These are phyloP conservation scores for Suhomyces tanzawaensis DNA, from an alignment of 805 yeast species.

Conservation along the genomic window DNA sequence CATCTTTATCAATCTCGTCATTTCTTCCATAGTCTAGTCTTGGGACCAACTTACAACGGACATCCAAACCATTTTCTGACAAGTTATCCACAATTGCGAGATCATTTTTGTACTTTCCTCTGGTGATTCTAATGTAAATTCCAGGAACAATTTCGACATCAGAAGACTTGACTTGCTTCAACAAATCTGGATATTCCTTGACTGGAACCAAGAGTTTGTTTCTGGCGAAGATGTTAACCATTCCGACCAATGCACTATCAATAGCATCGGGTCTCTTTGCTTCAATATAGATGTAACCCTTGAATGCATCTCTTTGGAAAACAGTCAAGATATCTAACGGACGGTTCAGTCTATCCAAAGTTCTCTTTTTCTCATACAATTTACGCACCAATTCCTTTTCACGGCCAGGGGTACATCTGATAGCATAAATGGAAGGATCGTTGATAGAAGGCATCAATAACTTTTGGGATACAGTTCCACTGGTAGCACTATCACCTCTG, in stretches of 20 bases:
- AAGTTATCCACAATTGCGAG: slow-evolving; percentile 89
- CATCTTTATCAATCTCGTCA: slow-evolving; percentile 48
- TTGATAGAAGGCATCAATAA: slow-evolving; percentile 91
- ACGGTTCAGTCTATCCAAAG: slow-evolving; percentile 67
- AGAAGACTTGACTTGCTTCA: slow-evolving; percentile 83
- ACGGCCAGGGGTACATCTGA: slow-evolving; percentile 87
- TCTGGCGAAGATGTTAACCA: slow-evolving; percentile 74
- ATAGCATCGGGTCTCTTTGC: slow-evolving; percentile 93
- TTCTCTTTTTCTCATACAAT: slow-evolving; percentile 77
- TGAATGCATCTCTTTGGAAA: slow-evolving; percentile 90
- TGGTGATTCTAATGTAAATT: slow-evolving; percentile 81
- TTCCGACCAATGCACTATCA: slow-evolving; percentile 81
- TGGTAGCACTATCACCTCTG: slow-evolving; percentile 73
- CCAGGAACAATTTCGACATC: slow-evolving; percentile 91
- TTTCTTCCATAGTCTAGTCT: slow-evolving; percentile 85
- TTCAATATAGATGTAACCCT: slow-evolving; percentile 90
- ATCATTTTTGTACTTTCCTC: slow-evolving; percentile 92
- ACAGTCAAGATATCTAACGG: slow-evolving; percentile 86
- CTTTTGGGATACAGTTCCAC: slow-evolving; percentile 78
- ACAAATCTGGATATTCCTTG: slow-evolving; percentile 88
- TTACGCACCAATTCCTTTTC: slow-evolving; percentile 89
- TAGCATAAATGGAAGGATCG: slow-evolving; percentile 95
- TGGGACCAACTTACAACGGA: slow-evolving; percentile 89
- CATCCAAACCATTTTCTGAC: slow-evolving; percentile 93
- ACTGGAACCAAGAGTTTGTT: slow-evolving; percentile 89